Percentiles rank a stretch among this genome's conserved stretches.
Evolutionary conservation across 352 stramenopile species (phyloP).

Genomic region (Pythium plurisporium): DNA sequence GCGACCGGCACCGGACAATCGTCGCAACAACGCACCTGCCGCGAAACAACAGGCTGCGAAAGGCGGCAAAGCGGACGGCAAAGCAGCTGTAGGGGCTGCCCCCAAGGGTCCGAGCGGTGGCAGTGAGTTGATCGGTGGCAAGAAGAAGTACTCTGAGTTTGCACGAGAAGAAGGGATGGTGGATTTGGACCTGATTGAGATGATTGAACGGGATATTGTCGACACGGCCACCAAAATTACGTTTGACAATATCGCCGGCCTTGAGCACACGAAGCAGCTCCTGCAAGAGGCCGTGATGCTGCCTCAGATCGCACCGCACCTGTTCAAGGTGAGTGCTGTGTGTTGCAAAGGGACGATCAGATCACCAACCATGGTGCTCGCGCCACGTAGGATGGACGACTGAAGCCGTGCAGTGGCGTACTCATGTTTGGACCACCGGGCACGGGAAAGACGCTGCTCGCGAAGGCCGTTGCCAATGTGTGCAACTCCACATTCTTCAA

Average conservation of each 20-base stretch:
- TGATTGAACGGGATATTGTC: conserved; percentile 85
- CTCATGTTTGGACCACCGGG: conserved; percentile 92
- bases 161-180: conserved; percentile 70
- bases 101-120: conserved; percentile 28
- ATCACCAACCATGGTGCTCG: neutral
- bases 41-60: no score
- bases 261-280: conserved; percentile 81
- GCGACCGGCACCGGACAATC: conserved; percentile 26
- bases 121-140: conserved; percentile 35
- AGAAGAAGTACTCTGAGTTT: conserved; percentile 77
- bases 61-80: conserved; percentile 19
- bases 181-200: conserved; percentile 81
- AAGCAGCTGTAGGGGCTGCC: conserved; percentile 26
- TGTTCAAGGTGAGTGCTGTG: conserved; percentile 56
- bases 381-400: conserved; percentile 50
- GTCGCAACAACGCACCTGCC: conserved; percentile 21
- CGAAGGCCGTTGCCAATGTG: conserved; percentile 99
- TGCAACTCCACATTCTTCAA: conserved; percentile 99
- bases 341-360: neutral
- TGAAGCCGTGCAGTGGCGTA: conserved; percentile 81
- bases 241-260: conserved; percentile 75
- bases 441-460: conserved; percentile 99
- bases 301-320: conserved; percentile 76
- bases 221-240: conserved; percentile 71
- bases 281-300: conserved; percentile 86